A percentile compares a stretch with the other conserved stretches of the same genome.
Evolutionary conservation across 768 basidiomycete species (phyloP).

Genomic region (Tricholoma sp.): DNA sequence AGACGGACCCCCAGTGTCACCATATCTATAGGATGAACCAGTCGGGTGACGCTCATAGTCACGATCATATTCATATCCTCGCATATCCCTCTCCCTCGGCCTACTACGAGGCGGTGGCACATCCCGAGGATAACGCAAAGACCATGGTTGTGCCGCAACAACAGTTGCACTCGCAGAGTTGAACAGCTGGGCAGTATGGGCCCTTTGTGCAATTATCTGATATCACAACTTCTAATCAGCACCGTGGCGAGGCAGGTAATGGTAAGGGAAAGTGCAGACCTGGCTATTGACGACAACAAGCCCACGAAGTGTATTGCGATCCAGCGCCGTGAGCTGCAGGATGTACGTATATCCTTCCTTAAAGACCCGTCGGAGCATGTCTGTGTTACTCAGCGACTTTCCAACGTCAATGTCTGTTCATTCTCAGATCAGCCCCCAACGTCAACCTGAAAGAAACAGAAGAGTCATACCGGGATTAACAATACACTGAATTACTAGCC

Average conservation of each 20-base stretch:
- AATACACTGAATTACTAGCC: constrained; percentile 38
- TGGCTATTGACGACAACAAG: constrained; percentile 22
- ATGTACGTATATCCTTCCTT: constrained; percentile 24
- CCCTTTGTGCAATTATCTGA: background rate
- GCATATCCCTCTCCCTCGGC: background rate
- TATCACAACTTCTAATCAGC: background rate
- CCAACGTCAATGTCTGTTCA: constrained; percentile 35
- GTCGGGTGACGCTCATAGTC: background rate
- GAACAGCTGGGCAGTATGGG: background rate
- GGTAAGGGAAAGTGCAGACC: constrained; percentile 5
- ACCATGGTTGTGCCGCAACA: background rate
- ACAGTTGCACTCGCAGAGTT: background rate
- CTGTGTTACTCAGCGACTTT: constrained; percentile 27
- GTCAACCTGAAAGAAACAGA: background rate
- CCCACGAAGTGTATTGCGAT: constrained; percentile 19
- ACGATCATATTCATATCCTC: background rate
- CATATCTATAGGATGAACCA: background rate
- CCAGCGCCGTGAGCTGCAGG: constrained; percentile 12
- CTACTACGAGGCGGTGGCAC: background rate
- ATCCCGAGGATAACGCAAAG: background rate
- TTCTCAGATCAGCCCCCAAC: background rate
- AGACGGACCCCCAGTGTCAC: background rate
- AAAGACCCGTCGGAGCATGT: constrained; percentile 29
- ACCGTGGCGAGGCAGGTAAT: background rate
- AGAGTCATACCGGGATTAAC: constrained; percentile 31